Evolutionary conservation across 2,329 filamentous ascomycete species (phyloP), one percentile per base, ranked within the genome.

Genomic region (Trichoderma oligosporum): DNA sequence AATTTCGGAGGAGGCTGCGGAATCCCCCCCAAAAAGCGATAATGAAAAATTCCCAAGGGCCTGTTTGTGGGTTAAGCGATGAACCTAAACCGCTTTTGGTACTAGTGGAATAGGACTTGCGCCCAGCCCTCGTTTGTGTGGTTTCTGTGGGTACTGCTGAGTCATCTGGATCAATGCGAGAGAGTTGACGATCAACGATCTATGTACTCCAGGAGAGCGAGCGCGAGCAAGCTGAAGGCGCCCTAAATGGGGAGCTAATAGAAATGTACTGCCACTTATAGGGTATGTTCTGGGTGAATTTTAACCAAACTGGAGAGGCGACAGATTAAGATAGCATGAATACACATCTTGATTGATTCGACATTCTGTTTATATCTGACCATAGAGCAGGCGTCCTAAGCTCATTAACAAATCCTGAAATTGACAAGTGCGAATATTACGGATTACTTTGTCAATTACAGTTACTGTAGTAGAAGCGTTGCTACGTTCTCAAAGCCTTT

Each of bases 1-100:
- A 69, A 69, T 46, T 55, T 55, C 51, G 54, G 64, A 64, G 60
- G 62, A 59, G 49, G 44, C 54, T 57, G 54, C 54, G 64, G 65
- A 61, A 61, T 39, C 51, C 38, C n/a, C n/a, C n/a, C n/a, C n/a
- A n/a, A 39, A 24, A 70, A 73, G 67, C 65, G 76, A 74, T 61
- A 62, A 62, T 64, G 63, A 71, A 70, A 71, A 68, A 68, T 70
- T n/a, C n/a, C 61, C 64, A 49, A 49, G 49, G 59, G 61, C 62
- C 62, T 66, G 64, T 70, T 70, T 74, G 71, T 72, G 70, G 69
- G 71, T 63, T 72, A 73, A 73, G 68, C 67, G 69, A 71, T 45
- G 58, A 51, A 47, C n/a, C 69, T 72, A 73, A 62, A 58, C 65
- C 31, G 31, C 27, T 57, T 52, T 9, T 8, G 22, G 58, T 18